phyloP scores from a whole-genome alignment of 1,139 yeast genomes.

The Suhomyces bolitotheri region DNA sequence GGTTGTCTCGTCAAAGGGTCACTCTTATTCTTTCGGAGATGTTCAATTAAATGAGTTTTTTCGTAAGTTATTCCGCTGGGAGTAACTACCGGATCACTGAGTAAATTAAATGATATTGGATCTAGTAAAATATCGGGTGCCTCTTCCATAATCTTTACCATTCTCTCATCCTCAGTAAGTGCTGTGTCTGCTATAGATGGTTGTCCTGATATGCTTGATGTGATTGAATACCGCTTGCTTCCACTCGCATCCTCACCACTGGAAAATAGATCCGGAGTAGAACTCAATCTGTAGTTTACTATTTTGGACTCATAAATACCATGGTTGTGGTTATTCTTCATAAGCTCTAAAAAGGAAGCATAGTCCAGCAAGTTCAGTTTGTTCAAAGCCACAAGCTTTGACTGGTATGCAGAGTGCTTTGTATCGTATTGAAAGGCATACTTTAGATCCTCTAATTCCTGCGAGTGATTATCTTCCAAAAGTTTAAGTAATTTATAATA shows the following conservation, averaged over 20 bases:
- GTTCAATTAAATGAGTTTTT: slow-evolving; percentile 38
- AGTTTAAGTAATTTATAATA: slow-evolving; percentile 21
- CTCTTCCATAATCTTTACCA: slow-evolving; percentile 22
- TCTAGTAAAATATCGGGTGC: slow-evolving; percentile 48
- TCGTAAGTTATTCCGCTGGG: slow-evolving; percentile 54
- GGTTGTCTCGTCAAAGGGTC: slow-evolving; percentile 47
- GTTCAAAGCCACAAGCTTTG: slow-evolving; percentile 18
- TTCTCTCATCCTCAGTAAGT: slow-evolving; percentile 4
- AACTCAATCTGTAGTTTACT: slow-evolving; percentile 11
- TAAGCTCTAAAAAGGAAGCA: slow-evolving; percentile 22
- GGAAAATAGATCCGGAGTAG: slow-evolving; percentile 2
- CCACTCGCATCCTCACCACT: background rate
- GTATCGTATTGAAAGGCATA: slow-evolving; percentile 13
- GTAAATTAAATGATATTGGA: slow-evolving; percentile 49
- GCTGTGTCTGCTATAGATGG: background rate
- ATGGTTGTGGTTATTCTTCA: slow-evolving; percentile 24
- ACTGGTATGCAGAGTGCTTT: slow-evolving; percentile 16
- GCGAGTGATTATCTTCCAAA: slow-evolving; percentile 21
- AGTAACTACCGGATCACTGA: slow-evolving; percentile 49
- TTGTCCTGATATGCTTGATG: slow-evolving; percentile 4
- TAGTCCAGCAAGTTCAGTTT: slow-evolving; percentile 23
- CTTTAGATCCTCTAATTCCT: slow-evolving; percentile 17
- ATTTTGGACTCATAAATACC: slow-evolving; percentile 17
- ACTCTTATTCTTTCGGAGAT: slow-evolving; percentile 33
- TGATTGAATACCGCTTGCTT: slow-evolving; percentile 2